A percentile compares a stretch with the other conserved stretches of the same genome.
These are phyloP conservation scores for Rhizopogon rudus DNA, from an alignment of 768 basidiomycete genomes.

Conservation along the genomic window DNA sequence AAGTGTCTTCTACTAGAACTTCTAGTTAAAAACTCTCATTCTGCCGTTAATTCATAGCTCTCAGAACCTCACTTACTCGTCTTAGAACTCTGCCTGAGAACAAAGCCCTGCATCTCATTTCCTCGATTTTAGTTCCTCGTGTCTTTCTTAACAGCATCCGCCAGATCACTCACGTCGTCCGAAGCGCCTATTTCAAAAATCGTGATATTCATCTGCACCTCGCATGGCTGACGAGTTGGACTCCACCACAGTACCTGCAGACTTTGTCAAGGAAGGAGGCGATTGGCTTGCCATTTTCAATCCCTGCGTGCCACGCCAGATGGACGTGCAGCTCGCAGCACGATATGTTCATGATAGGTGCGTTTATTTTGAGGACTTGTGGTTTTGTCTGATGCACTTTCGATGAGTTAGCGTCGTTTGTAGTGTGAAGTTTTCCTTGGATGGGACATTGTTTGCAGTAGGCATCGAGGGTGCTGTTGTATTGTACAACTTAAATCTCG, in stretches of 20 bases:
- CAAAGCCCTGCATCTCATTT: not conserved
- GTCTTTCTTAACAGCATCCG: not conserved
- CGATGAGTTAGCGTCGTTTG: constrained; percentile 59
- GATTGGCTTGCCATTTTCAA: constrained; percentile 93
- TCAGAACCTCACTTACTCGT: not conserved
- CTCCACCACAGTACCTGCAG: constrained; percentile 21
- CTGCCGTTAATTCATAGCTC: not conserved
- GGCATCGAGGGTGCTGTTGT: constrained; percentile 33
- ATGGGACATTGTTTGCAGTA: constrained; percentile 89
- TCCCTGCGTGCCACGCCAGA: constrained; percentile 66
- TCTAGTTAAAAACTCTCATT: not conserved
- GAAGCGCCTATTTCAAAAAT: not conserved
- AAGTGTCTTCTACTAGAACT: not conserved
- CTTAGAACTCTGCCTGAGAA: not conserved
- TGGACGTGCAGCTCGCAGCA: constrained; percentile 61
- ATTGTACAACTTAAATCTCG: constrained; percentile 21
- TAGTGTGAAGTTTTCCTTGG: constrained; percentile 91
- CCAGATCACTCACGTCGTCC: not conserved
- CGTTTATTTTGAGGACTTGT: not conserved
- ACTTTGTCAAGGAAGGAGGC: constrained; percentile 54
- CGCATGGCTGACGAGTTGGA: constrained; percentile 13
- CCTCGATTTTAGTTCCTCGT: not conserved
- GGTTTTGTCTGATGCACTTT: not conserved
- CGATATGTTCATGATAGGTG: not conserved
- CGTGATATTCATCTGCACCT: not conserved